Percentiles rank a stretch among this genome's conserved stretches.
These are phyloP conservation scores for Urochloa ruziziensis DNA, from an alignment of 176 grass and related monocot genomes.

Conservation along the genomic window DNA sequence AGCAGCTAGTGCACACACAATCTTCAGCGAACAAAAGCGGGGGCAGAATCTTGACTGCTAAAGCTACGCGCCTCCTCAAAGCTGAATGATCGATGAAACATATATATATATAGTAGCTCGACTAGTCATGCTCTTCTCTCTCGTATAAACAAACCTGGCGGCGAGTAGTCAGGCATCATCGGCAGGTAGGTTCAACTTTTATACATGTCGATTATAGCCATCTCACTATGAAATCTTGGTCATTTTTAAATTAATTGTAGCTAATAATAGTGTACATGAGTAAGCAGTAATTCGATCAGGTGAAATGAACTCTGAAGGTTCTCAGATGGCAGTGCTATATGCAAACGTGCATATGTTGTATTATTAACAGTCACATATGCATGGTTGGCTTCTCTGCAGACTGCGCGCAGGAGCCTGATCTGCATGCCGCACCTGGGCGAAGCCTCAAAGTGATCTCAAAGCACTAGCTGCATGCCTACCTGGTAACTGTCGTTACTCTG, in stretches of 20 bases:
- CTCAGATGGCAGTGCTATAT: background rate
- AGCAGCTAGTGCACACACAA: background rate
- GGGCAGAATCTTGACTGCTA: constrained; percentile 34
- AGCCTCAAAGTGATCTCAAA: background rate
- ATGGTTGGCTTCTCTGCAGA: background rate
- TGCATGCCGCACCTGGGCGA: background rate
- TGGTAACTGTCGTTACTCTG: background rate
- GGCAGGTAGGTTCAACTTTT: background rate
- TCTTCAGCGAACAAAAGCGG: constrained; percentile 27
- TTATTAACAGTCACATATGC: too few species aligned
- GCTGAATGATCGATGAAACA: constrained; percentile 32
- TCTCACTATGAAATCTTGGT: background rate
- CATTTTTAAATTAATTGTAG: background rate
- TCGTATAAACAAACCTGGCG: background rate
- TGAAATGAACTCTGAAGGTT: background rate
- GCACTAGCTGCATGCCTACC: background rate
- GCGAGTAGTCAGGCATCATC: background rate
- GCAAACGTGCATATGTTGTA: background rate
- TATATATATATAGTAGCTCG: background rate
- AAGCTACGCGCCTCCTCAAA: constrained; percentile 21
- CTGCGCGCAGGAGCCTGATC: background rate
- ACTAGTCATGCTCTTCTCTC: background rate
- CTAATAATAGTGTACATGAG: background rate
- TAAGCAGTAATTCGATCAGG: background rate
- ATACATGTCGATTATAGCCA: background rate